A percentile compares a stretch with the other conserved stretches of the same genome.
These are phyloP conservation scores for Tilletiaria anomala DNA, from an alignment of 1,284 basidiomycete species.

Conservation along the genomic window DNA sequence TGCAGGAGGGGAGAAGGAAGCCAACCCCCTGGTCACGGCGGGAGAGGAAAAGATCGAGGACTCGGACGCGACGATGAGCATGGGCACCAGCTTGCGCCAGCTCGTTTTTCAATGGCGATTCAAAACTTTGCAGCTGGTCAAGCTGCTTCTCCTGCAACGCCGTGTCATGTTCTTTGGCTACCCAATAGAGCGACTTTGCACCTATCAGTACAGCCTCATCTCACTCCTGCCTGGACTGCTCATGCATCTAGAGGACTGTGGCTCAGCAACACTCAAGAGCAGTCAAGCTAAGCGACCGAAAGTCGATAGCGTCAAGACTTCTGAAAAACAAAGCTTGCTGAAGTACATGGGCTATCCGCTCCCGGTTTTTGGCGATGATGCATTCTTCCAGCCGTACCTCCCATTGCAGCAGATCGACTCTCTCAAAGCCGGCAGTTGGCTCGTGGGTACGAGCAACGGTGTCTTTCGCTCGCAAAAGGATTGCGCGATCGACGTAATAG, in stretches of 20 bases:
- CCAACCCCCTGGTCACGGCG: background rate
- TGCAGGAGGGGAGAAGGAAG: background rate
- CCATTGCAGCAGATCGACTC: slow-evolving; percentile 90
- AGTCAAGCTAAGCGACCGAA: too few relatives aligned
- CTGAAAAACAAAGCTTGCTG: too few relatives aligned
- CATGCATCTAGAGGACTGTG: slow-evolving; percentile 54
- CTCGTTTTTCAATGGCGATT: slow-evolving; percentile 87
- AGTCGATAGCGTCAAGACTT: too few relatives aligned
- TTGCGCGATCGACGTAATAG: slow-evolving; percentile 62
- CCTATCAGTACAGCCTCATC: slow-evolving; percentile 84
- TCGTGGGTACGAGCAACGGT: slow-evolving; percentile 77
- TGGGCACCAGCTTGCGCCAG: slow-evolving; percentile 73
- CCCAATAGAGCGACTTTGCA: slow-evolving; percentile 88
- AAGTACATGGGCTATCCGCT: slow-evolving; percentile 80
- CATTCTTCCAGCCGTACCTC: slow-evolving; percentile 95
- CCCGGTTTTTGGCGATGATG: slow-evolving; percentile 52
- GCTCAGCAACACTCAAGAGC: background rate
- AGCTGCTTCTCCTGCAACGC: slow-evolving; percentile 72
- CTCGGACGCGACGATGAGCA: background rate
- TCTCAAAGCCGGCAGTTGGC: slow-evolving; percentile 63
- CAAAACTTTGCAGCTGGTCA: slow-evolving; percentile 80
- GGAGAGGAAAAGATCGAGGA: slow-evolving; percentile 3
- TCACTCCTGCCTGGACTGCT: slow-evolving; percentile 47
- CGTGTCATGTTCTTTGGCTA: slow-evolving; percentile 76
- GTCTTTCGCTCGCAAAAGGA: slow-evolving; percentile 89